Base-by-base conservation (phyloP, 2,329 filamentous ascomycete genomes). In the Venturia asperata region DNA sequence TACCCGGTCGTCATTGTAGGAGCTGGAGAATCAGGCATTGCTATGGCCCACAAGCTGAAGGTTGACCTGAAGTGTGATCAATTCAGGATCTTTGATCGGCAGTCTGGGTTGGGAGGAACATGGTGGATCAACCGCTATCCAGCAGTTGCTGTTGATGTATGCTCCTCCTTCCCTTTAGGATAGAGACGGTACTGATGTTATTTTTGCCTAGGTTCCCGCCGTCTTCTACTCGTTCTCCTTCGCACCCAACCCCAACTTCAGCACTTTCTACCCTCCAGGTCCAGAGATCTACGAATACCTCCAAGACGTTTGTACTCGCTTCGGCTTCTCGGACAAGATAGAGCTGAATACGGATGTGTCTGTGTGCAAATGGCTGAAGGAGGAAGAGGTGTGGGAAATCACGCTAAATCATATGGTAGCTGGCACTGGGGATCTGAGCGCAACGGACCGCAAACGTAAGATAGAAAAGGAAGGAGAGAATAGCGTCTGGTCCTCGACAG, bases 111-210 rank as follows among this genome's bases (percentile, higher is more conserved):
- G 55, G 86, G 86, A 41, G 86, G 86, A 9, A 87, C 85, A 1
- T 89, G 86, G 86, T 81, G 80, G 73, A 80, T 81, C 56, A 88
- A 87, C 71, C 77, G 79, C 41, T 88, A 88, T 72, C 85, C 75
- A 21, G 83, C 11, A 82, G 82, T 45, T 41, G 37, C 60, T 27
- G 39, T 42, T 13, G 37, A 42, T 72, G 74, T 76, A 24, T 19
- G 34, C 61, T 7, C 21, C 34, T 17, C 3, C 42, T 58, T 34
- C 49, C 19, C 41, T 27, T 52, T 39, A 47, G 6, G 30, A 39
- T 41, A 27, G 19, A 45, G 4, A 30, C 39, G 15, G 56, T 37
- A n/a, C 62, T 63, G 58, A 66, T n/a, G 75, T 76, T 49, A 74
- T 76, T 64, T 83, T 83, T 7, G 86, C 83, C 69, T 83, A 86